A percentile compares a stretch with the other conserved stretches of the same genome.
Conservation (phyloP, 108 stramenopile species). For the Cyclostephanos tholiformis region DNA sequence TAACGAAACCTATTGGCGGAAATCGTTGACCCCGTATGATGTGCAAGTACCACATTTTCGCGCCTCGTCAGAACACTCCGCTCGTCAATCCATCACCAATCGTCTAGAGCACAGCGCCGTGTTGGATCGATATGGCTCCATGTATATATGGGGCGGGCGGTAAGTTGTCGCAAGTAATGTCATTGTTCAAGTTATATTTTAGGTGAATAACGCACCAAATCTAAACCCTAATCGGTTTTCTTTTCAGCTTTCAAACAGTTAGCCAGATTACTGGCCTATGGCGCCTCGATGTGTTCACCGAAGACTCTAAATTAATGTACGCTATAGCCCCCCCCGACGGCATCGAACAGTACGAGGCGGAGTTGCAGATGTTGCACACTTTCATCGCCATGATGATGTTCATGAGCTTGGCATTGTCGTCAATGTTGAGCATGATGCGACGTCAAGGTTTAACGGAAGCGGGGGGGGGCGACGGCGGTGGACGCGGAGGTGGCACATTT, state of each 20-base stretch:
- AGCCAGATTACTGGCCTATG: conserved; percentile 46
- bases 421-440: conserved; percentile 40
- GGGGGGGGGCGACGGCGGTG: too few relatives aligned
- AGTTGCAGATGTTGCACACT: conserved; percentile 38
- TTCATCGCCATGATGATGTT: conserved; percentile 54
- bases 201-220: too few relatives aligned
- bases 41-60: too few relatives aligned
- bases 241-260: conserved; percentile 24
- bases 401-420: conserved; percentile 37
- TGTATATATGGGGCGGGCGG: conserved; percentile 49
- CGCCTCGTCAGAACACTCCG: conserved; percentile 12
- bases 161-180: too few relatives aligned
- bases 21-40: conserved; percentile 24
- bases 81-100: conserved; percentile 24
- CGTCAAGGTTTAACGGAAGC: conserved; percentile 19
- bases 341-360: conserved; percentile 42
- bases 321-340: conserved; percentile 37
- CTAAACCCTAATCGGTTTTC: too few relatives aligned
- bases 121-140: conserved; percentile 41
- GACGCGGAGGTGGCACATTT: conserved; percentile 8
- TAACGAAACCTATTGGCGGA: conserved; percentile 35
- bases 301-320: conserved; percentile 26
- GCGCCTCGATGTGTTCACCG: conserved; percentile 43
- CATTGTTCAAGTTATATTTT: too few relatives aligned
- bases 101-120: conserved; percentile 48